Conservation (phyloP, 345 rosid species). For the Linum trigynum region DNA sequence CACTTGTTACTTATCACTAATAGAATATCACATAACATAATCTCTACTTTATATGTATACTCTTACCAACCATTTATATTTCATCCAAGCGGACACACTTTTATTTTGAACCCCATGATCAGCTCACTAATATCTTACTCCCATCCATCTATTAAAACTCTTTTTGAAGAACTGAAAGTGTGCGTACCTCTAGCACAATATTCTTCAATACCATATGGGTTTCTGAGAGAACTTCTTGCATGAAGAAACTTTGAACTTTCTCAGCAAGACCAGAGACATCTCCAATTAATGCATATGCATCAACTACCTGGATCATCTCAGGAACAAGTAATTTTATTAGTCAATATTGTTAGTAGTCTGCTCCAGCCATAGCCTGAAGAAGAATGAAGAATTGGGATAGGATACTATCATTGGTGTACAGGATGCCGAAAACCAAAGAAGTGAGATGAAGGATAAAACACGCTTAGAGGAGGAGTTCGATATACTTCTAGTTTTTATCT, state of each 20-base stretch:
- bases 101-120: not conserved
- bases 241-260: constrained; percentile 92
- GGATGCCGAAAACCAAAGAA: not conserved
- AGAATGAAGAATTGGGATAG: not conserved
- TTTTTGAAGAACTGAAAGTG: constrained; percentile 1
- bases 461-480: not conserved
- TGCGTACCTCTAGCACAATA: constrained; percentile 67
- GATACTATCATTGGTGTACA: not conserved
- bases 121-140: not conserved
- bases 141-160: not conserved
- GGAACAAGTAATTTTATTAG: not conserved
- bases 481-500: not conserved
- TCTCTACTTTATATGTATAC: too few species aligned
- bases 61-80: too few species aligned
- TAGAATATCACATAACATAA: too few species aligned
- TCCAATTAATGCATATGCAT: constrained; percentile 96
- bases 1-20: too few species aligned
- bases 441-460: not conserved
- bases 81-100: too few species aligned
- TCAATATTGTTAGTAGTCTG: not conserved
- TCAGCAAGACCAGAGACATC: constrained; percentile 96
- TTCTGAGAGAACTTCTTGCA: constrained; percentile 96
- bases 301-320: constrained; percentile 58
- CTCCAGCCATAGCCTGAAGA: not conserved
- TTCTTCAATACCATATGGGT: constrained; percentile 70